These are phyloP conservation scores for Komagataella phaffii DNA, from an alignment of 805 yeast species.

Conservation along the genomic window DNA sequence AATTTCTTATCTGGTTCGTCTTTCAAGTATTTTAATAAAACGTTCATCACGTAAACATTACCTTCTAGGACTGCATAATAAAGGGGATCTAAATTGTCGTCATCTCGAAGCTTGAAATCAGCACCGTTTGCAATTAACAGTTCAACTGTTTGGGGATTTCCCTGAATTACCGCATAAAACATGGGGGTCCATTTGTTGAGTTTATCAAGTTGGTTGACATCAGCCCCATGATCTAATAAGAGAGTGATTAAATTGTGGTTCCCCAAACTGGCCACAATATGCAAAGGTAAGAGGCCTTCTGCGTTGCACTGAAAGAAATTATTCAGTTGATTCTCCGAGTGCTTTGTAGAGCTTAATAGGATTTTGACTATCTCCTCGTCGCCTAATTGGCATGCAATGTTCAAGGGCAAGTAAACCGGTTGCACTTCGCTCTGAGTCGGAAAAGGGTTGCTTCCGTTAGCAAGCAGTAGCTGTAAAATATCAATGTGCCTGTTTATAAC, in stretches of 20 bases:
- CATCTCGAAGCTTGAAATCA: conserved; percentile 53
- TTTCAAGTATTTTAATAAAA: conserved; percentile 29
- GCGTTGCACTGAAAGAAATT: conserved; percentile 53
- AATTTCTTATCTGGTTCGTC: background rate
- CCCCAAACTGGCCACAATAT: conserved; percentile 80
- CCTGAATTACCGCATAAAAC: conserved; percentile 81
- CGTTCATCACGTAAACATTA: conserved; percentile 67
- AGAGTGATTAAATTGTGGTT: conserved; percentile 55
- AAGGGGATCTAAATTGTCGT: conserved; percentile 65
- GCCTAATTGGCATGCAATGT: conserved; percentile 82
- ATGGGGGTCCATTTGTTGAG: conserved; percentile 91
- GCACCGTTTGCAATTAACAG: conserved; percentile 69
- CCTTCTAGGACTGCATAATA: conserved; percentile 95
- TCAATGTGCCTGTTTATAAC: conserved; percentile 54
- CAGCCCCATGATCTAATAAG: conserved; percentile 57
- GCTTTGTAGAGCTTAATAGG: conserved; percentile 29
- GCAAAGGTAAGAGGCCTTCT: conserved; percentile 81
- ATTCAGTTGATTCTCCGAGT: conserved; percentile 14
- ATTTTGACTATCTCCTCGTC: conserved; percentile 55
- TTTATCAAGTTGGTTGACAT: conserved; percentile 69
- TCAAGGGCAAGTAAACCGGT: conserved; percentile 63
- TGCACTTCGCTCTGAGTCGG: conserved; percentile 33
- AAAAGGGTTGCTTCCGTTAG: conserved; percentile 34
- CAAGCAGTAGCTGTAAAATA: conserved; percentile 34
- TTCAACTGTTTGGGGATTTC: conserved; percentile 57